Base-by-base conservation (phyloP, 1,139 yeast genomes). In the Geotrichum phurueaensis region DNA sequence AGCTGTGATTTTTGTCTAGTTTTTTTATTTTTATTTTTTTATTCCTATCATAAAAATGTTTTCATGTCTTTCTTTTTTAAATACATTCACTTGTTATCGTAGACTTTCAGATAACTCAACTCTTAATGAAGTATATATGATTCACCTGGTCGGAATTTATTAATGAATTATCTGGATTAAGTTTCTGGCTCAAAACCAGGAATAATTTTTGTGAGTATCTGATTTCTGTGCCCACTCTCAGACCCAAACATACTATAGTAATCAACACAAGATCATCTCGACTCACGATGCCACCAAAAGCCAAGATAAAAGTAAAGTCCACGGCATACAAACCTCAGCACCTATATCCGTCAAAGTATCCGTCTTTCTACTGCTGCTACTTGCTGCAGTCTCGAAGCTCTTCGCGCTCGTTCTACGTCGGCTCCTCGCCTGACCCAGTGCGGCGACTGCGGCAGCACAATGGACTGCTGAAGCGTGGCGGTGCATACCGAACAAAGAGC, bases 401-500 rank as follows among this genome's bases (percentile, higher is more conserved):
- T 65, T 81, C 82, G 13, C 75, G 76, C 51, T 80, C 86, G 6
- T 84, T 84, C 66, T 88, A 88, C 67, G 80, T 88, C 4, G 96
- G 96, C 0, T 87, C 94, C 0, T 86, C 94, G 0, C 92, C 94
- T 0, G 81, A 86, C 68, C 94, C 95, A 0, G 69, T 75, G 0
- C 72, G 92, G 62, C 64, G 96, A 55, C 74, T 89, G 5, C 73
- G 89, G 49, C 96, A 89, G 66, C 96, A 89, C 69, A 89, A 89
- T 74, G 96, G 96, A 1, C 82, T 79, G 4, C 69, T 86, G 22
- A 75, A 74, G 25, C 67, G 67, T 9, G 89, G 89, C 0, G 92
- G 92, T 0, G 96, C 96, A 0, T 83, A 75, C 67, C 74, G 83
- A 53, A 89, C 96, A 0, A 83, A 78, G 63, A 73, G 77, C 53